phyloP scores from a whole-genome alignment of 768 basidiomycete species.

The Suillus brevipes region DNA sequence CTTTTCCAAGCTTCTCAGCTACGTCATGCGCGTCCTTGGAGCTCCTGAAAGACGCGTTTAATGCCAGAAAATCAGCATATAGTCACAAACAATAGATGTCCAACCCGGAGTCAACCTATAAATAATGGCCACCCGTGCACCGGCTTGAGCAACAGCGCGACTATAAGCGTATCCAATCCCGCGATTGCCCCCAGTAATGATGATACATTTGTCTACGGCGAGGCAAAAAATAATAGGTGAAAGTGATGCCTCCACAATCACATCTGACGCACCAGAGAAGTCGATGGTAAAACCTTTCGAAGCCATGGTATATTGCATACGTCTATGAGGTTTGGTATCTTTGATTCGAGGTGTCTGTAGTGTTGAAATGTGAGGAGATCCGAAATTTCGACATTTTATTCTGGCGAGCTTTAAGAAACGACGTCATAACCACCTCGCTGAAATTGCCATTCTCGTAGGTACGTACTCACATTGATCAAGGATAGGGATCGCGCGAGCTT shows the following conservation, averaged over 20 bases:
- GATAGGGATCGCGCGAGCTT: not conserved
- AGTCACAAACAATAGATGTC: not conserved
- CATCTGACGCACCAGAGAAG: not conserved
- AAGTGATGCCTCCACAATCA: not conserved
- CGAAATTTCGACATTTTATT: not conserved
- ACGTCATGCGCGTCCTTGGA: conserved; percentile 50
- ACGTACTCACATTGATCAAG: not conserved
- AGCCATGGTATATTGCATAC: not conserved
- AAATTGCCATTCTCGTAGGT: not conserved
- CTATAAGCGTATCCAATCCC: conserved; percentile 62
- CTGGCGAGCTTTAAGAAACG: not conserved
- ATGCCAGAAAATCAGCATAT: not conserved
- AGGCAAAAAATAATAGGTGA: not conserved
- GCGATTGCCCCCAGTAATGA: conserved; percentile 63
- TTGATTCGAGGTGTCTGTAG: not conserved
- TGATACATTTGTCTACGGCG: conserved; percentile 45
- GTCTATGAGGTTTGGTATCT: not conserved
- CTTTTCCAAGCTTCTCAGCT: conserved; percentile 45
- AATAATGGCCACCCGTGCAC: conserved; percentile 61
- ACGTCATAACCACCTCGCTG: not conserved
- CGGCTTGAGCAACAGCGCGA: conserved; percentile 53
- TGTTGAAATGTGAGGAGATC: not conserved
- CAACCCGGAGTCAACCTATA: conserved; percentile 41
- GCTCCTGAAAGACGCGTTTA: conserved; percentile 30
- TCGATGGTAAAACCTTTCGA: not conserved